Percentiles rank a stretch among this genome's conserved stretches.
These are phyloP conservation scores for Blastobotrys americana DNA, from an alignment of 805 yeast genomes.

Conservation along the genomic window DNA sequence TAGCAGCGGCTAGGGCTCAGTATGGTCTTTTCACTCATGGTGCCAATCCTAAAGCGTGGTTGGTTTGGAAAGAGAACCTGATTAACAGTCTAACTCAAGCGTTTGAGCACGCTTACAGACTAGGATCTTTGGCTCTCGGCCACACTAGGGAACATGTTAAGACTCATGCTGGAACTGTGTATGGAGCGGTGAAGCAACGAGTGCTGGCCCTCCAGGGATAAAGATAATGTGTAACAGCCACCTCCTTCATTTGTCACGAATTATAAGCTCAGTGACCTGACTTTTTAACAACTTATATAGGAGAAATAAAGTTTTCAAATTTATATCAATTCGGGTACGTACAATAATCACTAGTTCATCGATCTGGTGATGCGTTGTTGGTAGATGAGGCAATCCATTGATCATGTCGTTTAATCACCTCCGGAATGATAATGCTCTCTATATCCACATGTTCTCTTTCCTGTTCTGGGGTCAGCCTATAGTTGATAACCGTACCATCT, in stretches of 20 bases:
- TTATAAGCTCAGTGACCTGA: too few relatives aligned
- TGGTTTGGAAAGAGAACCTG: slow-evolving; percentile 1
- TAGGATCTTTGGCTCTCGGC: neutral
- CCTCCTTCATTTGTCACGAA: too few relatives aligned
- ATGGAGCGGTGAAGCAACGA: neutral
- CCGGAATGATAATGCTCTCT: slow-evolving; percentile 75
- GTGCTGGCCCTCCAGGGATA: neutral
- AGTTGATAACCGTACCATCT: slow-evolving; percentile 29
- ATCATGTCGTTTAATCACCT: slow-evolving; percentile 56
- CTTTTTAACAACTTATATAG: too few relatives aligned
- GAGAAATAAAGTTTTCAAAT: too few relatives aligned
- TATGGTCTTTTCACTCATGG: slow-evolving; percentile 7
- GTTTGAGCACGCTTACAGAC: neutral
- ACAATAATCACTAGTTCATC: too few relatives aligned
- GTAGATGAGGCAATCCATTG: slow-evolving; percentile 58
- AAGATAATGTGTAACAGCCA: too few relatives aligned
- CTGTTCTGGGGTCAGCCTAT: slow-evolving; percentile 37
- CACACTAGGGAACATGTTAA: neutral
- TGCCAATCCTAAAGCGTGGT: slow-evolving; percentile 6
- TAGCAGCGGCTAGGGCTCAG: slow-evolving; percentile 15
- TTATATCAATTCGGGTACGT: too few relatives aligned
- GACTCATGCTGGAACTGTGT: neutral
- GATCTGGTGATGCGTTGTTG: too few relatives aligned
- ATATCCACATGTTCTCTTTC: slow-evolving; percentile 46
- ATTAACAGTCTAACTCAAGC: neutral